phyloP scores from a whole-genome alignment of 1,284 basidiomycete genomes.

The Fomes fomentarius region DNA sequence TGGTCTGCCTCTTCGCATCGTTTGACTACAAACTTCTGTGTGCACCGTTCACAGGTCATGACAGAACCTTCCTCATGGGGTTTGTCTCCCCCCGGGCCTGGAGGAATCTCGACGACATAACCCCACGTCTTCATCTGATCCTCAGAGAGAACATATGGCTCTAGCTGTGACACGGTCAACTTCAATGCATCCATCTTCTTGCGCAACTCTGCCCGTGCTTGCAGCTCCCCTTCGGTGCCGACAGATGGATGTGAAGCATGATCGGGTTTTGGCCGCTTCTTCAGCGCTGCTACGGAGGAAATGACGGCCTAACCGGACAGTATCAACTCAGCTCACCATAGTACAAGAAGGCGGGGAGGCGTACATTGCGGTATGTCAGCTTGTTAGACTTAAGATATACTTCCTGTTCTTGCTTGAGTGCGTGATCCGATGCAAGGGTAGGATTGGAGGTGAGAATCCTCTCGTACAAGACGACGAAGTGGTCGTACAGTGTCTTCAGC shows the following conservation, averaged over 20 bases:
- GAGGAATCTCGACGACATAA: constrained; percentile 73
- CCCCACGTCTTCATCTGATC: constrained; percentile 68
- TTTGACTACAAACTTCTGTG: constrained; percentile 68
- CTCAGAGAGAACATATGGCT: constrained; percentile 59
- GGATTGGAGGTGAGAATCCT: constrained; percentile 53
- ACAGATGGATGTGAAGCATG: constrained; percentile 71
- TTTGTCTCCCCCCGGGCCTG: constrained; percentile 58
- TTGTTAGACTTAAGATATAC: constrained; percentile 74
- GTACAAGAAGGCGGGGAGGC: no score
- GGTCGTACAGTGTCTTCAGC: constrained; percentile 72
- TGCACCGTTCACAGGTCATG: constrained; percentile 80
- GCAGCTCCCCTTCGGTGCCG: constrained; percentile 76
- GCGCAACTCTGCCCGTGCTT: constrained; percentile 57
- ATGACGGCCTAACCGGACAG: constrained; percentile 65
- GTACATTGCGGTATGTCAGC: constrained; percentile 78
- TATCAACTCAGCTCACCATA: no score
- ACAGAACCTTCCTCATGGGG: constrained; percentile 70
- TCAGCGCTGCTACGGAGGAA: constrained; percentile 70
- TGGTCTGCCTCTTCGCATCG: constrained; percentile 58
- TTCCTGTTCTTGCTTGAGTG: constrained; percentile 77
- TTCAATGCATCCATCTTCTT: constrained; percentile 60
- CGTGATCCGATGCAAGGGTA: constrained; percentile 69
- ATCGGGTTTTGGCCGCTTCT: constrained; percentile 69
- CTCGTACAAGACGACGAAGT: constrained; percentile 69
- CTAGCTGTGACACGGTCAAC: constrained; percentile 59